Evolutionary conservation across 352 stramenopile species (phyloP).

Genomic region (Poterioochromonas sp.): DNA sequence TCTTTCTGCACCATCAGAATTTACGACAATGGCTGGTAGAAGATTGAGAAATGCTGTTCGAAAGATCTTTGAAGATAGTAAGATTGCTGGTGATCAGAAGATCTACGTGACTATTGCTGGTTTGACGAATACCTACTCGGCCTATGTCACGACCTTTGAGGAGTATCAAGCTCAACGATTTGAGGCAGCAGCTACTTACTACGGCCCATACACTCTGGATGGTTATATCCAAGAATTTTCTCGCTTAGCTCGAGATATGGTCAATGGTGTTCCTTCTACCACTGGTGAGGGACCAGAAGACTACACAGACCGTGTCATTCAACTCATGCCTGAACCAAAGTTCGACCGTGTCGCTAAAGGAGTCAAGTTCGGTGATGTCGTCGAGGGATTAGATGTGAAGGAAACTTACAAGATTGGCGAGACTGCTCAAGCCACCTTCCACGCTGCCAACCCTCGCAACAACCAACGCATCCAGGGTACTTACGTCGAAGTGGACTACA

Average conservation of each 20-base stretch:
- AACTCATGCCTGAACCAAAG: neutral
- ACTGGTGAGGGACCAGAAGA: constrained; percentile 27
- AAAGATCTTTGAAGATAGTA: constrained; percentile 31
- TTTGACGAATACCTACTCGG: constrained; percentile 50
- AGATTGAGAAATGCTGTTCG: constrained; percentile 44
- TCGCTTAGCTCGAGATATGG: constrained; percentile 44
- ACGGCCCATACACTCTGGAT: constrained; percentile 50
- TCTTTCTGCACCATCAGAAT: constrained; percentile 49
- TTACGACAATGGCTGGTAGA: constrained; percentile 55
- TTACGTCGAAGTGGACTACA: constrained; percentile 44
- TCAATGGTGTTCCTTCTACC: constrained; percentile 16
- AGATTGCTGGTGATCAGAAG: constrained; percentile 34
- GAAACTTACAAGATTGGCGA: constrained; percentile 27
- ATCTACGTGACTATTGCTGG: constrained; percentile 49
- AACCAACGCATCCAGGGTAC: constrained; percentile 45
- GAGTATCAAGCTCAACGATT: constrained; percentile 55
- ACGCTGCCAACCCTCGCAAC: constrained; percentile 48
- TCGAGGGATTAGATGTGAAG: constrained; percentile 3
- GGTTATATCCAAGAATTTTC: constrained; percentile 51
- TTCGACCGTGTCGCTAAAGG: constrained; percentile 9
- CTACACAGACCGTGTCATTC: constrained; percentile 38
- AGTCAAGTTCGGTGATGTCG: constrained; percentile 25
- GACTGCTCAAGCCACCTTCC: constrained; percentile 42
- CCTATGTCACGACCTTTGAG: constrained; percentile 53
- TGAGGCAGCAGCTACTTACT: constrained; percentile 54